phyloP scores from a whole-genome alignment of 2,329 filamentous ascomycete species.

The Aspergillus brunneoviolaceus region DNA sequence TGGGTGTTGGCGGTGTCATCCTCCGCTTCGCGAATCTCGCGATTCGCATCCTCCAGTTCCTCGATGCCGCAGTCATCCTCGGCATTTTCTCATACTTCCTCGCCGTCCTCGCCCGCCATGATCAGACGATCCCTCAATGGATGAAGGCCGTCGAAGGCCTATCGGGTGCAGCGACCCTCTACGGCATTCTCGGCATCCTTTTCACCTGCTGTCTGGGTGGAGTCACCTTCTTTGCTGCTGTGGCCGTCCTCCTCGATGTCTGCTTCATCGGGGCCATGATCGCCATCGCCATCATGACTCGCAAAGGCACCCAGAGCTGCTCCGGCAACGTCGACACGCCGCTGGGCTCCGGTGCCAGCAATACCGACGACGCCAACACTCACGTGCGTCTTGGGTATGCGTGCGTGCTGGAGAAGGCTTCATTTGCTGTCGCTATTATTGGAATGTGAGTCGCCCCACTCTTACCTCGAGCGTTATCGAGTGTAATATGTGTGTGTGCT shows the following conservation, averaged over 20 bases:
- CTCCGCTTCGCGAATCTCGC: conserved; percentile 70
- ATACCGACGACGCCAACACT: conserved; percentile 48
- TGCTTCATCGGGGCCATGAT: conserved; percentile 75
- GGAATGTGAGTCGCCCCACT: conserved; percentile 59
- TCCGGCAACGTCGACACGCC: conserved; percentile 63
- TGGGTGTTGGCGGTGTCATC: conserved; percentile 61
- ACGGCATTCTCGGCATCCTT: conserved; percentile 69
- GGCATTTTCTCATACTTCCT: conserved; percentile 85
- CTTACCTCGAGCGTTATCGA: not conserved
- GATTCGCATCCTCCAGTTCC: conserved; percentile 72
- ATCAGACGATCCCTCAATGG: conserved; percentile 62
- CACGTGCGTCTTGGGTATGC: conserved; percentile 55
- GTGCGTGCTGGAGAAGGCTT: conserved; percentile 74
- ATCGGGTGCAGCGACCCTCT: conserved; percentile 70
- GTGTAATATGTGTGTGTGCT: not conserved
- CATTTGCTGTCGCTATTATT: conserved; percentile 75
- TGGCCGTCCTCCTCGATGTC: conserved; percentile 74
- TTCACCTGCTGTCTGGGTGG: conserved; percentile 80
- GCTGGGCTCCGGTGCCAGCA: conserved; percentile 64
- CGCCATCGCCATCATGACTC: conserved; percentile 75
- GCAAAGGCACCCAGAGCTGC: conserved; percentile 67
- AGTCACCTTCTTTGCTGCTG: conserved; percentile 66
- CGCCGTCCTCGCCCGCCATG: conserved; percentile 65
- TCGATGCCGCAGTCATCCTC: conserved; percentile 70
- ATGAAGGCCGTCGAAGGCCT: conserved; percentile 76